Evolutionary conservation across 2,329 filamentous ascomycete species (phyloP).

Genomic region (Pestalotiopsis sp.): DNA sequence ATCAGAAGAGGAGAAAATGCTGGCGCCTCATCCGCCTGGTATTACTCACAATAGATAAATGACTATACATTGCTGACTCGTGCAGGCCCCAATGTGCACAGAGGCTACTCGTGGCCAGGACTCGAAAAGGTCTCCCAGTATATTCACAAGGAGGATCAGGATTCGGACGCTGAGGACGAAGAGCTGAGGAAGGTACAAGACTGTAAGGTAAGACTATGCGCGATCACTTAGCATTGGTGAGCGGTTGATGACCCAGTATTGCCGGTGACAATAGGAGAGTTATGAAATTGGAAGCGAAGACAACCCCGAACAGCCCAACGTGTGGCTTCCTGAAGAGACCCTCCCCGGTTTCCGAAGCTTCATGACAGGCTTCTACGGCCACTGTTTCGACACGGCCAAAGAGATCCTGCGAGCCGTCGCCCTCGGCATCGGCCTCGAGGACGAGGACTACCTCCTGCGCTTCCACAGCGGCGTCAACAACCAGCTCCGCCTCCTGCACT

Average conservation of each 20-base stretch:
- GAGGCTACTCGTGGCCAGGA: slow-evolving; percentile 58
- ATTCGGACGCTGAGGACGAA: slow-evolving; percentile 35
- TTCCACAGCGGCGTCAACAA: slow-evolving; percentile 60
- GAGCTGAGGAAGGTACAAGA: slow-evolving; percentile 48
- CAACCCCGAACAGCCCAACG: slow-evolving; percentile 46
- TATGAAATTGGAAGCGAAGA: slow-evolving; percentile 54
- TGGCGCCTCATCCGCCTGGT: slow-evolving; percentile 34
- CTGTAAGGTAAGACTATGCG: slow-evolving; percentile 43
- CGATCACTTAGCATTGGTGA: not conserved
- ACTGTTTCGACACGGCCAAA: slow-evolving; percentile 42
- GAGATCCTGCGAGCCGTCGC: slow-evolving; percentile 48
- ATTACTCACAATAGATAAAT: not conserved
- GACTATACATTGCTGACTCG: not conserved
- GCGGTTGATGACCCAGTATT: slow-evolving; percentile 18
- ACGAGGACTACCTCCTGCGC: slow-evolving; percentile 44
- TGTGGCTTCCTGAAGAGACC: slow-evolving; percentile 48
- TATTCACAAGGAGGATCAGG: slow-evolving; percentile 40
- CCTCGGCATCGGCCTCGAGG: slow-evolving; percentile 46
- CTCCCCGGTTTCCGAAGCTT: slow-evolving; percentile 50
- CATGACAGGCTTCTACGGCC: slow-evolving; percentile 52
- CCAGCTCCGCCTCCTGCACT: slow-evolving; percentile 64
- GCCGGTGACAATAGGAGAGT: slow-evolving; percentile 41
- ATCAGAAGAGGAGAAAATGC: slow-evolving; percentile 35
- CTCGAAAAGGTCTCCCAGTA: slow-evolving; percentile 55
- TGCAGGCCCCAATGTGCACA: slow-evolving; percentile 47